Conservation (phyloP, 352 stramenopile genomes). For the Stramenopiles sp. region DNA sequence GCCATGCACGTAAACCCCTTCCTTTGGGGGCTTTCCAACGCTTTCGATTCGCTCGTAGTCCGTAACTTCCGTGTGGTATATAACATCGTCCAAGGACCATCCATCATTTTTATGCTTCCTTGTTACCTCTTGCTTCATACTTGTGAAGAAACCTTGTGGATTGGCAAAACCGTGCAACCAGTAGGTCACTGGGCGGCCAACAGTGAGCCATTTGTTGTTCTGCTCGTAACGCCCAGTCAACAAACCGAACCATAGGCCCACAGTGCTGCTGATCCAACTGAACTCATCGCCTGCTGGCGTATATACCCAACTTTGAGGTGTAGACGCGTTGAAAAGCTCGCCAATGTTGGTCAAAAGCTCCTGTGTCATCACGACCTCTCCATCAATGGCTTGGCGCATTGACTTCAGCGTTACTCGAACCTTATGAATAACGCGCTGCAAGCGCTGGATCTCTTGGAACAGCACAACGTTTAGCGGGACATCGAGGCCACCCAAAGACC, state of each 20-base stretch:
- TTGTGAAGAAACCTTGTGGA: constrained; percentile 88
- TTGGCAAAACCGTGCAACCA: constrained; percentile 97
- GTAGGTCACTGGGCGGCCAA: constrained; percentile 73
- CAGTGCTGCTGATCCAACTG: constrained; percentile 81
- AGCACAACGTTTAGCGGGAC: constrained; percentile 95
- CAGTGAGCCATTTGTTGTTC: constrained; percentile 83
- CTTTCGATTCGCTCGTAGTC: constrained; percentile 74
- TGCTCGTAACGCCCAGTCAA: constrained; percentile 84
- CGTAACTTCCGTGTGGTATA: constrained; percentile 90
- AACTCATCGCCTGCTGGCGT: constrained; percentile 91
- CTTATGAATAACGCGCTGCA: constrained; percentile 85
- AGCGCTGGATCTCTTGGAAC: constrained; percentile 90
- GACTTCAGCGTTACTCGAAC: constrained; percentile 81
- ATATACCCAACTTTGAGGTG: constrained; percentile 80
- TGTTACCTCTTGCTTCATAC: constrained; percentile 96
- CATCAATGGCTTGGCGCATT: constrained; percentile 86
- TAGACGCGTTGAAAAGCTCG: constrained; percentile 84
- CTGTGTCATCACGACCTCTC: constrained; percentile 91
- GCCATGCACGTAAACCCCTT: constrained; percentile 92
- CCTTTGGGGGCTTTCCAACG: constrained; percentile 48
- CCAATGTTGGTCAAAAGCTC: constrained; percentile 81
- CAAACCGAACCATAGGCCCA: constrained; percentile 91
- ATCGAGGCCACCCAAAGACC: constrained; percentile 77
- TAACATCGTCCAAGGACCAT: constrained; percentile 89
- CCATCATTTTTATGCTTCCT: constrained; percentile 88